Evolutionary conservation across 2,329 filamentous ascomycete genomes (phyloP), one percentile per base, ranked within the genome.

Genomic region (Eutypella sp.): DNA sequence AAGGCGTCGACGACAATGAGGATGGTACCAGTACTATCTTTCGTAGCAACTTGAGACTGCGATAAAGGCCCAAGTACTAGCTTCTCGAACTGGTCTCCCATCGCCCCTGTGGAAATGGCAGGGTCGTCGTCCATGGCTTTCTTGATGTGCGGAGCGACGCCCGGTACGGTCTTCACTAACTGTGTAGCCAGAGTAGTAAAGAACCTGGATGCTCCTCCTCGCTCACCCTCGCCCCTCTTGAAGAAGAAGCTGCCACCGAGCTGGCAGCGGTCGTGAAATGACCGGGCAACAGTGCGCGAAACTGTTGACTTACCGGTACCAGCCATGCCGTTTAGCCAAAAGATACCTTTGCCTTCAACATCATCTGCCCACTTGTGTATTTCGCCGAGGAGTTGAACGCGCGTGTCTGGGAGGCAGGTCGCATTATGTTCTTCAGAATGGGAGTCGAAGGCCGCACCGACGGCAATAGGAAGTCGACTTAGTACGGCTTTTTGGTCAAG

Each of bases 1-100:
- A 68, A 51, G 15, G 65, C 65, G 49, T 56, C 54, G 13, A 71
- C 51, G 1, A 71, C 56, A 9, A 67, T 44, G 10, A 64, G 38
- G 9, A 62, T 19, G 10, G 27, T 15, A 9, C 10, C n/a, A 31
- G 3, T 31, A 15, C 5, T 9, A 5, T 31, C n/a, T n/a, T n/a
- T n/a, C n/a, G n/a, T n/a, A n/a, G n/a, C n/a, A n/a, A n/a, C n/a
- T n/a, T n/a, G 5, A 31, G n/a, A 9, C 3, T 5, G 27, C 5
- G 11, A 3, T n/a, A 31, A n/a, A 3, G 27, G 27, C 27, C n/a
- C 3, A 13, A 31, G 27, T 13, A 31, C 6, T 13, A 31, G 27
- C n/a, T 31, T 31, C 4, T 31, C 8, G 27, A 31, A 10, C 27
- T 31, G 27, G 3, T 31, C 8, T 7, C n/a, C n/a, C 8, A 31